Evolutionary conservation across 495 filamentous ascomycete species (phyloP), one percentile per base, ranked within the genome.

Genomic region (Penicillium lividum): DNA sequence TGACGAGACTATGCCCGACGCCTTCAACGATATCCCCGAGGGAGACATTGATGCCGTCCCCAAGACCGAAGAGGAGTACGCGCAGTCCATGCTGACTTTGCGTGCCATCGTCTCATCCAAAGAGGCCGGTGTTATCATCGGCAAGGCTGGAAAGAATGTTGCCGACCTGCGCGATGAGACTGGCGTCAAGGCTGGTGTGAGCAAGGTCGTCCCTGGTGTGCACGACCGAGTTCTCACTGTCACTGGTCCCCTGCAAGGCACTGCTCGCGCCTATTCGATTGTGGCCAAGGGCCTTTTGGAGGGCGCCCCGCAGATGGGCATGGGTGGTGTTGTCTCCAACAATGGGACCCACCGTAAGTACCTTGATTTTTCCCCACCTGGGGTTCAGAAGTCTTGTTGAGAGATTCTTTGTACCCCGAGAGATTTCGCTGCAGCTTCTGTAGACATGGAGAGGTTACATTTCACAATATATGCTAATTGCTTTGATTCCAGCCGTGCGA

Each of bases 91-190:
- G 72, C 80, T 98, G 65, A 98, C 94, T 54, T 84, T 98, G 44
- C 90, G 94, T 66, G 95, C 94, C 54, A 98, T 98, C 68, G 95
- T 98, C 65, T 95, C 93, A 15, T 95, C 95, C 65, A 97, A 97
- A 77, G 94, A 98, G 75, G 94, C 94, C 53, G 94, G 94, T 63
- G 90, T 98, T 56, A 97, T 98, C 73, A 98, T 98, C 68, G 94
- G 94, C 67, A 98, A 98, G 77, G 92, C 89, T 42, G 94, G 94
- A 57, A 96, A 98, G 82, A 98, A 98, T 68, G 94, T 98, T 42
- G 94, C 94, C 27, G 93, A 98, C 69, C 80, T 98, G 58, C 90
- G 94, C 67, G 93, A 98, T 58, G 92, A 97, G 74, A 98, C 95
- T 51, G 94, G 92, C 57, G 94, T 97, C 51, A 96, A 93, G 74